phyloP scores from a whole-genome alignment of 2,329 filamentous ascomycete genomes.

The Purpureocillium lavendulum region DNA sequence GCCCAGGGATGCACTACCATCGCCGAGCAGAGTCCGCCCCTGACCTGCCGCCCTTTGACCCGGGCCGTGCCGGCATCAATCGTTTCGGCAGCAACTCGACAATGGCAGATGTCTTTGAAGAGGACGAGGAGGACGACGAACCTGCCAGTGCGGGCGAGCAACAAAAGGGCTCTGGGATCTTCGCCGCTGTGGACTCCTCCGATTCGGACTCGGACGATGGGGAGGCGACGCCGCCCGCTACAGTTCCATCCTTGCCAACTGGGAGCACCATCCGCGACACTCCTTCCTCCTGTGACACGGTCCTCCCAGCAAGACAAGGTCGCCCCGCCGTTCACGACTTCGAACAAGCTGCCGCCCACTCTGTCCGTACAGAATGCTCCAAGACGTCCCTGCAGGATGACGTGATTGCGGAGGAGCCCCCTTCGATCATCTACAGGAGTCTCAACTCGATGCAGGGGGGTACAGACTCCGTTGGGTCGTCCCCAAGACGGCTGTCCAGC shows the following conservation, averaged over 20 bases:
- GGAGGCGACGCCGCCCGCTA: constrained; percentile 24
- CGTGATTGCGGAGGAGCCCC: constrained; percentile 38
- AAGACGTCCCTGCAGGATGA: constrained; percentile 43
- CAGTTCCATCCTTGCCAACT: not conserved
- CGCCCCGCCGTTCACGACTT: constrained; percentile 32
- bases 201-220: constrained; percentile 38
- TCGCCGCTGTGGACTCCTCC: not conserved
- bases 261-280: constrained; percentile 14
- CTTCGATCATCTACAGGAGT: constrained; percentile 28
- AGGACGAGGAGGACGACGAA: constrained; percentile 62
- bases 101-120: constrained; percentile 83
- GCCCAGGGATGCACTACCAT: constrained; percentile 67
- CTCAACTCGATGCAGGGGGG: constrained; percentile 24
- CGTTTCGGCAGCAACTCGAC: constrained; percentile 59
- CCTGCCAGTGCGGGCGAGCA: constrained; percentile 21
- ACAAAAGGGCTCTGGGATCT: not conserved
- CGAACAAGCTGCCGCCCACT: constrained; percentile 16
- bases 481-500: constrained; percentile 31
- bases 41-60: constrained; percentile 68
- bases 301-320: not conserved
- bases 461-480: constrained; percentile 33
- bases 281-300: constrained; percentile 11
- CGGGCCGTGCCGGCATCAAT: constrained; percentile 46
- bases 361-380: constrained; percentile 39
- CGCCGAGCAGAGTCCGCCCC: constrained; percentile 73